These are phyloP conservation scores for Phytomonas francai DNA, from an alignment of 208 protist species.

Conservation along the genomic window DNA sequence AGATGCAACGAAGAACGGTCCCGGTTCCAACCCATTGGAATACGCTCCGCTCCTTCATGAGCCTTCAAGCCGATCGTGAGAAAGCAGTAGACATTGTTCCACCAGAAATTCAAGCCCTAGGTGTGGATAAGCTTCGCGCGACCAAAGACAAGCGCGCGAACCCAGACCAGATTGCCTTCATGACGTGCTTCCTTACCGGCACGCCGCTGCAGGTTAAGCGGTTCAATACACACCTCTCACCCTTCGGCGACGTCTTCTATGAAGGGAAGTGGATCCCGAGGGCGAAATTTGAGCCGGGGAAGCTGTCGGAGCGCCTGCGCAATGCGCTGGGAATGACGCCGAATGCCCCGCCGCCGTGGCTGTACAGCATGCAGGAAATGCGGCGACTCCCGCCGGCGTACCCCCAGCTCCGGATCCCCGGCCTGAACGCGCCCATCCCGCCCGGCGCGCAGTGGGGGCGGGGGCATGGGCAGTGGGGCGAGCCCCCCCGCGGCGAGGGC, in stretches of 20 bases:
- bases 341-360: constrained; percentile 95
- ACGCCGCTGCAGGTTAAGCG: constrained; percentile 89
- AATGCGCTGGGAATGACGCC: constrained; percentile 95
- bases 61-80: constrained; percentile 91
- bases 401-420: constrained; percentile 95
- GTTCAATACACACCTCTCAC: constrained; percentile 81
- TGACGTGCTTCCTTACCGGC: constrained; percentile 97
- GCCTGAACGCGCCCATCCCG: constrained; percentile 98
- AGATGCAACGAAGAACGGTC: constrained; percentile 86
- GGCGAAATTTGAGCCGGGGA: constrained; percentile 33
- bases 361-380: constrained; percentile 98
- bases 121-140: constrained; percentile 95
- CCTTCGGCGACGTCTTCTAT: constrained; percentile 95
- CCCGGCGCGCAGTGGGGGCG: constrained; percentile 91
- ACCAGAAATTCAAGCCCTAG: constrained; percentile 88
- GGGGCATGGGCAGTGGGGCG: constrained; percentile 96
- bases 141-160: constrained; percentile 97
- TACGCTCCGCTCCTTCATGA: constrained; percentile 96
- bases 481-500: constrained; percentile 85
- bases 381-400: constrained; percentile 98
- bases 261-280: constrained; percentile 96
- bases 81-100: constrained; percentile 94
- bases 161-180: constrained; percentile 93
- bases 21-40: constrained; percentile 98
- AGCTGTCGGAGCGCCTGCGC: constrained; percentile 88